Evolutionary conservation across 345 rosid genomes (phyloP).

Genomic region (Carallia brachiata): DNA sequence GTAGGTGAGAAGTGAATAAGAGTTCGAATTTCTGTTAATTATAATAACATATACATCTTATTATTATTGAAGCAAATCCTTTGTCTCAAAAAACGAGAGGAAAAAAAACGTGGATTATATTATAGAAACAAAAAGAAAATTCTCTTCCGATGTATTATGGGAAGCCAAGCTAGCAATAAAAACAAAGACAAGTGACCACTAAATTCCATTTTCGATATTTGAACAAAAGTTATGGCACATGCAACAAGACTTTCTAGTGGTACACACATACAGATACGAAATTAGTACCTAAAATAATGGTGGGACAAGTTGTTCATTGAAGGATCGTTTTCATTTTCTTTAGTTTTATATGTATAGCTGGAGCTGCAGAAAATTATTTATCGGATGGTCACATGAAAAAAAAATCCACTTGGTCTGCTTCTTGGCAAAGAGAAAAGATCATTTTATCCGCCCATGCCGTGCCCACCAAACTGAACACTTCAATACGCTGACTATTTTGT

Average conservation of each 20-base stretch:
- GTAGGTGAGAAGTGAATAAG: too few relatives aligned
- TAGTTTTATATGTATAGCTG: too few relatives aligned
- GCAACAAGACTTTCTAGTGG: too few relatives aligned
- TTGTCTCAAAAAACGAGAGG: too few relatives aligned
- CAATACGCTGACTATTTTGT: not conserved
- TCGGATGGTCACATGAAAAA: not conserved
- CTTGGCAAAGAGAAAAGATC: not conserved
- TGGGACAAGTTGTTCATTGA: not conserved
- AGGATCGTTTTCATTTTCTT: constrained; percentile 2
- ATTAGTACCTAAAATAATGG: not conserved
- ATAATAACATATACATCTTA: too few relatives aligned
- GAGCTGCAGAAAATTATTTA: not conserved
- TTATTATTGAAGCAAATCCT: too few relatives aligned
- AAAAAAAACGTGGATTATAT: not conserved
- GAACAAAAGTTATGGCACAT: not conserved
- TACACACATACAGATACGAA: not conserved
- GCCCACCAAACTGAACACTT: too few relatives aligned
- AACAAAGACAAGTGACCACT: constrained; percentile 1
- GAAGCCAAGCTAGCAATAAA: not conserved
- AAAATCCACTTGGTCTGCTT: too few relatives aligned
- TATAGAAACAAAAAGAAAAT: not conserved
- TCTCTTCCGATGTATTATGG: not conserved
- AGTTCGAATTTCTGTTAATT: too few relatives aligned
- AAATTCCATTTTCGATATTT: constrained; percentile 8
- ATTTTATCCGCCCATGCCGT: too few relatives aligned